Percentiles rank a stretch among this genome's conserved stretches.
Evolutionary conservation across 169 alveolate genomes (phyloP).

Genomic region (Plasmodium gaboni): DNA sequence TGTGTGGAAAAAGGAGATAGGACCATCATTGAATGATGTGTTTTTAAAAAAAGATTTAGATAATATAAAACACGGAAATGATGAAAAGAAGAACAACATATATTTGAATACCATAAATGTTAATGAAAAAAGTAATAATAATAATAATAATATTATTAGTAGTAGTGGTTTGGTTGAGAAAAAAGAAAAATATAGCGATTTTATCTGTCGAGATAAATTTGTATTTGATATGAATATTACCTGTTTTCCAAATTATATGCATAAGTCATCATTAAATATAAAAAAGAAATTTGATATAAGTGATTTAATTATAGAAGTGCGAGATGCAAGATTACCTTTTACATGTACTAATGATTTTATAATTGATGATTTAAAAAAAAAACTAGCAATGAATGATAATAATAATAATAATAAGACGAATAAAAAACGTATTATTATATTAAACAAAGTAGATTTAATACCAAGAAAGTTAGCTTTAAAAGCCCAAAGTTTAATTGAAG

Average conservation of each 20-base stretch:
- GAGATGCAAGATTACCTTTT: slow-evolving; percentile 83
- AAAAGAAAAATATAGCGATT: slow-evolving; percentile 24
- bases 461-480: slow-evolving; percentile 46
- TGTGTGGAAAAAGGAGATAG: slow-evolving; percentile 74
- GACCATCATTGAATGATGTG: slow-evolving; percentile 47
- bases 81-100: slow-evolving; percentile 6
- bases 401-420: neutral
- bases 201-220: slow-evolving; percentile 42
- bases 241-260: slow-evolving; percentile 75
- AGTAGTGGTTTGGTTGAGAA: neutral
- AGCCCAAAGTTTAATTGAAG: slow-evolving; percentile 58
- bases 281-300: slow-evolving; percentile 65
- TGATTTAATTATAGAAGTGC: slow-evolving; percentile 73
- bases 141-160: neutral
- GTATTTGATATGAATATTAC: slow-evolving; percentile 61
- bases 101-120: slow-evolving; percentile 8
- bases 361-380: slow-evolving; percentile 24
- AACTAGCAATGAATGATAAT: neutral
- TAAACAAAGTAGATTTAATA: slow-evolving; percentile 80
- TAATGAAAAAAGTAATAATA: neutral
- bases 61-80: neutral
- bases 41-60: slow-evolving; percentile 46
- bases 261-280: slow-evolving; percentile 59
- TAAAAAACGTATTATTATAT: slow-evolving; percentile 70
- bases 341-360: slow-evolving; percentile 77